Evolutionary conservation across 169 alveolate genomes (phyloP).

Genomic region (Babesia caballi): DNA sequence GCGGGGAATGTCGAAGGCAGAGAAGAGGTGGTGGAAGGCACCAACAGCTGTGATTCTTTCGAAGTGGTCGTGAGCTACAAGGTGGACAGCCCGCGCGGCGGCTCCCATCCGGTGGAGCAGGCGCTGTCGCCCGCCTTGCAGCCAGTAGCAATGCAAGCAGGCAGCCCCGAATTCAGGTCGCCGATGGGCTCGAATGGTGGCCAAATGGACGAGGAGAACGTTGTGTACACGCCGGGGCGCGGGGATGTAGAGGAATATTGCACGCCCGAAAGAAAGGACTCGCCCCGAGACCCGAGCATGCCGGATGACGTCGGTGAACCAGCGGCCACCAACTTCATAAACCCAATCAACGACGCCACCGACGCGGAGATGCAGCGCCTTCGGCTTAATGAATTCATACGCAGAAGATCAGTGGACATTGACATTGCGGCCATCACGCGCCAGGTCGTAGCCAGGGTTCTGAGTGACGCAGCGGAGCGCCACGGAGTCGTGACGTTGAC

Average conservation of each 20-base stretch:
- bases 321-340: not conserved
- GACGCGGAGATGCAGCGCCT: not conserved
- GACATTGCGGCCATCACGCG: not conserved
- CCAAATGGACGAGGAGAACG: no score
- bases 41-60: not conserved
- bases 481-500: slow-evolving; percentile 2
- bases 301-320: not conserved
- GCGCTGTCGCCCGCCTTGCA: not conserved
- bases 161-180: no score
- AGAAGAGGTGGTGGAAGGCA: not conserved
- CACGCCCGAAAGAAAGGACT: not conserved
- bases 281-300: not conserved
- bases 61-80: slow-evolving; percentile 21
- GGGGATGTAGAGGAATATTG: no score
- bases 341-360: not conserved
- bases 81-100: not conserved
- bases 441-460: not conserved
- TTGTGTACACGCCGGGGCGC: no score
- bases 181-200: no score
- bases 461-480: slow-evolving; percentile 6
- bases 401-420: not conserved
- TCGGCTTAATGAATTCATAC: not conserved
- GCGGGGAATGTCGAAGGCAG: not conserved
- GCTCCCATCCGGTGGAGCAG: not conserved
- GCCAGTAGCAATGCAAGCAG: no score